Percentiles rank a stretch among this genome's conserved stretches.
phyloP scores from a whole-genome alignment of 441 rosid genomes.

The Biscutella laevigata region DNA sequence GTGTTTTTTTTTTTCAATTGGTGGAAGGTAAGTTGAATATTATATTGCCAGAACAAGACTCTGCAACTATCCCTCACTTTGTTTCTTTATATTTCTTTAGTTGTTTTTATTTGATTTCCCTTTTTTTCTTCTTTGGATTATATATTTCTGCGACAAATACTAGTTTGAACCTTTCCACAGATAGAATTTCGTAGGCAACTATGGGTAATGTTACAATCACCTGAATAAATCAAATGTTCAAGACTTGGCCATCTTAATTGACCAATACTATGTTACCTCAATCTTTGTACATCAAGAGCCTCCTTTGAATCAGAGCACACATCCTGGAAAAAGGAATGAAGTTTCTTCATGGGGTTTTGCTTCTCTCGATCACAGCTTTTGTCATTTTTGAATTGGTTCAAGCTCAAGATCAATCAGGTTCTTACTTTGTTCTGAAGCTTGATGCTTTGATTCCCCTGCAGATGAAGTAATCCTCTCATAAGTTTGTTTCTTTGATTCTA shows the following conservation, averaged over 20 bases:
- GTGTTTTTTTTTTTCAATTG: too few relatives aligned
- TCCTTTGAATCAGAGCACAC: neutral
- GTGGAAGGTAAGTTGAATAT: neutral
- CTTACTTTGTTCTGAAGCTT: neutral
- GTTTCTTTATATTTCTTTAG: neutral
- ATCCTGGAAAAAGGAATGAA: neutral
- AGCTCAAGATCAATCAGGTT: slow-evolving; percentile 30
- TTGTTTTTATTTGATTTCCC: neutral
- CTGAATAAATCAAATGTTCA: slow-evolving; percentile 2
- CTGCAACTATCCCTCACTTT: neutral
- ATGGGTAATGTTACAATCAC: slow-evolving; percentile 3
- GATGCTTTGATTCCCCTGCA: neutral
- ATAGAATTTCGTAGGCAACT: slow-evolving; percentile 6
- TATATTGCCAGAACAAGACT: neutral
- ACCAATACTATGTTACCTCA: slow-evolving; percentile 6
- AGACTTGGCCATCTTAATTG: slow-evolving; percentile 13
- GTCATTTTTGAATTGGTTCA: slow-evolving; percentile 1
- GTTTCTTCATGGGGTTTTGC: neutral
- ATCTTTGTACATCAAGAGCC: neutral
- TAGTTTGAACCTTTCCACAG: slow-evolving; percentile 11
- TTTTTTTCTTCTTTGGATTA: neutral
- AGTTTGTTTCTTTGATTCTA: neutral
- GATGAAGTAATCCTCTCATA: neutral
- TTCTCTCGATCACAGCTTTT: neutral
- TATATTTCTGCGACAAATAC: neutral